A percentile compares a stretch with the other conserved stretches of the same genome.
Evolutionary conservation across 2,329 filamentous ascomycete species (phyloP).

Genomic region (Venturia asperata): DNA sequence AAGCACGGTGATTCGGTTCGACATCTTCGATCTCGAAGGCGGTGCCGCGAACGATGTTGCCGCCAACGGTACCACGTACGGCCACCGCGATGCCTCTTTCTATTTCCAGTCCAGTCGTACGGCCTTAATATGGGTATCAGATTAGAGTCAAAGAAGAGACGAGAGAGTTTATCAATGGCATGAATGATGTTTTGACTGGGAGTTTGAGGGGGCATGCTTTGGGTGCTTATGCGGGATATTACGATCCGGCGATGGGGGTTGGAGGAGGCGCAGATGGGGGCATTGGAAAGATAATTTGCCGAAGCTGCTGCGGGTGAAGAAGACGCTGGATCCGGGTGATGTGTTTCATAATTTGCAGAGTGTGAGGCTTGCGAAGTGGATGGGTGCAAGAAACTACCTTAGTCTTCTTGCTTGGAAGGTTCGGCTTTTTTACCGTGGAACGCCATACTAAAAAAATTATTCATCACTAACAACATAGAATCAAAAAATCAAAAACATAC

Average conservation of each 20-base stretch:
- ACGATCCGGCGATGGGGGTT: conserved; percentile 46
- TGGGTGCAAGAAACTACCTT: no score
- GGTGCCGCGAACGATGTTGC: conserved; percentile 54
- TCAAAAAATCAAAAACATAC: no score
- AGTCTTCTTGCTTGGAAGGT: no score
- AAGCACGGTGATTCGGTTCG: conserved; percentile 51
- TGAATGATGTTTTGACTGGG: conserved; percentile 41
- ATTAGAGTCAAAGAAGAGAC: conserved; percentile 12
- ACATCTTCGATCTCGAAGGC: conserved; percentile 56
- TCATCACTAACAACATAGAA: no score
- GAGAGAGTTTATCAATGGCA: conserved; percentile 24
- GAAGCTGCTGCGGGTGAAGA: conserved; percentile 45
- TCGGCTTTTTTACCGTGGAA: no score
- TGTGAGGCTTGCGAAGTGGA: conserved; percentile 2
- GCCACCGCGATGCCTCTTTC: conserved; percentile 57
- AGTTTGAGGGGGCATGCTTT: conserved; percentile 33
- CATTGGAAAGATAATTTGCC: conserved; percentile 52
- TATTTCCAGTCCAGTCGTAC: conserved; percentile 59
- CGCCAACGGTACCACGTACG: conserved; percentile 52
- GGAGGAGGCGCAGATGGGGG: conserved; percentile 38
- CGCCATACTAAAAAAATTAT: no score
- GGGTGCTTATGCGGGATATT: conserved; percentile 57
- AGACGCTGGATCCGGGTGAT: conserved; percentile 46
- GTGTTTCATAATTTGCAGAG: conserved; percentile 55
- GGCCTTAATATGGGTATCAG: conserved; percentile 38